These are phyloP conservation scores for Salix arbutifolia DNA, from an alignment of 345 rosid genomes.

Conservation along the genomic window DNA sequence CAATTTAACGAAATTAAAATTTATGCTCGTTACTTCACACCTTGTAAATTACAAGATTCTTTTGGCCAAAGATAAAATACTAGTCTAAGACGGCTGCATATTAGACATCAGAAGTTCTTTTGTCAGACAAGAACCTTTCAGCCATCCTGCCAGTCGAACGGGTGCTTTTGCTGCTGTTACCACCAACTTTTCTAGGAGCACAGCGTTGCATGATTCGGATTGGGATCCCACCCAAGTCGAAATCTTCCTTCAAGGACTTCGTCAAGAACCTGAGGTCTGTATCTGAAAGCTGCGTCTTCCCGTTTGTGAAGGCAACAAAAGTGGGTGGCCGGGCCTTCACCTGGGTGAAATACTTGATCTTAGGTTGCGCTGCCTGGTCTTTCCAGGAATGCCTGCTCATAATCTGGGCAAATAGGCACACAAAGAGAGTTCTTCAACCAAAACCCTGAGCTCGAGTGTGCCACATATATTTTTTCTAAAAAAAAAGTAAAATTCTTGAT, in stretches of 20 bases:
- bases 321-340: slow-evolving; percentile 99
- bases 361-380: slow-evolving; percentile 79
- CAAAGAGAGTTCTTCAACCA: background rate
- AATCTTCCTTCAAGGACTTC: slow-evolving; percentile 86
- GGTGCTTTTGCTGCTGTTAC: slow-evolving; percentile 25
- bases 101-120: slow-evolving; percentile 30
- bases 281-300: slow-evolving; percentile 59
- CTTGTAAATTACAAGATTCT: background rate
- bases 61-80: background rate
- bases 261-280: slow-evolving; percentile 75
- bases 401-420: slow-evolving; percentile 39
- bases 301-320: slow-evolving; percentile 76
- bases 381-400: slow-evolving; percentile 98
- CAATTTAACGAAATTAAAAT: too few relatives aligned
- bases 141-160: slow-evolving; percentile 21
- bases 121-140: slow-evolving; percentile 52
- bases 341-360: slow-evolving; percentile 91
- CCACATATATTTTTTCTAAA: too few relatives aligned
- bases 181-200: slow-evolving; percentile 26
- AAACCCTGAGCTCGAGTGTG: background rate
- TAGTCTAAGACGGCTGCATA: too few relatives aligned
- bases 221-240: slow-evolving; percentile 87
- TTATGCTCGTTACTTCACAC: background rate
- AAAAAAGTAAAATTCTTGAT: too few relatives aligned
- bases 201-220: slow-evolving; percentile 78